Evolutionary conservation across 2,329 filamentous ascomycete genomes (phyloP), one percentile per base, ranked within the genome.

Genomic region (Thelonectria rubi): DNA sequence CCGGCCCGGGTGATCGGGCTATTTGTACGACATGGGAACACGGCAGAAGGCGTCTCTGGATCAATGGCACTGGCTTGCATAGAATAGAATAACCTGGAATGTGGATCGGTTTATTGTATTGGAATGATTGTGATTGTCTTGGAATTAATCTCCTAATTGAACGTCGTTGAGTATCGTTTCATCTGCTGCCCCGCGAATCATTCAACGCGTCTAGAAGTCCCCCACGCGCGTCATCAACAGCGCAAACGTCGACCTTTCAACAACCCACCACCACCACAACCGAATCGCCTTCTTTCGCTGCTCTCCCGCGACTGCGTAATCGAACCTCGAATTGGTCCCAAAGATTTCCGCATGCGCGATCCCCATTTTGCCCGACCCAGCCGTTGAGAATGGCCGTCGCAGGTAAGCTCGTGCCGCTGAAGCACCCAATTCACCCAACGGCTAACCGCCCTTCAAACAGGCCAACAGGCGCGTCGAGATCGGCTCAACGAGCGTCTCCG

Each of bases 401-500:
- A 67, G 74, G 77, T 70, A 71, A 72, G 73, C 34, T 43, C 10
- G 8, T 17, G 1, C 14, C 9, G 34, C 34, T 40, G 4, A 47
- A 24, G n/a, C 46, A 15, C 17, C 26, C 42, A 49, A 26, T 58
- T 52, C 15, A 20, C 17, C 26, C 20, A 46, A 10, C 14, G 6
- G 15, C 58, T 69, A 63, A 69, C 46, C 56, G 12, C 37, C 8
- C 46, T 14, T 18, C 0, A 5, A 17, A 34, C 20, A 76, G 76
- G 74, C 64, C 74, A 74, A 55, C 74, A 77, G 85, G 83, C 81
- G 71, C 85, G 87, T 67, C 84, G 86, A 68, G 86, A 88, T 73
- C 85, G 86, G 71, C 82, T 89, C 78, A 85, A 86, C 65, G 82
- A 88, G 77, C 86, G 87, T 72, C 84, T 90, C 73, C 86, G 87